These are phyloP conservation scores for Penstemon newberryi DNA, from an alignment of 257 asterid species.

Conservation along the genomic window DNA sequence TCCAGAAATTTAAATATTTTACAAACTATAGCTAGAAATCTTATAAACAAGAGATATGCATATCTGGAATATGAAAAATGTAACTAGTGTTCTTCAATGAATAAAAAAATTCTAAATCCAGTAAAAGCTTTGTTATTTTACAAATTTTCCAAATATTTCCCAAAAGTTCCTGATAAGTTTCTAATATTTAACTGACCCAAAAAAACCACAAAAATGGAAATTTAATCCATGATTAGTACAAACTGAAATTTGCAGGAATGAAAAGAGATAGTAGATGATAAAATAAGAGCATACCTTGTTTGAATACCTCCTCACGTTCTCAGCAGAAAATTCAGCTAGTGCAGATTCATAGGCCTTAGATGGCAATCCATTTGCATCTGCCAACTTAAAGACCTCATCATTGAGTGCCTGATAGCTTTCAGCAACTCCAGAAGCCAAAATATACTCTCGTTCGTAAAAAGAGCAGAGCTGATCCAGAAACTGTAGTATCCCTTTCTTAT, in stretches of 20 bases:
- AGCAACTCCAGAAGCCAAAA: conserved; percentile 44
- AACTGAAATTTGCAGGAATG: too few relatives aligned
- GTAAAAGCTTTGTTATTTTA: too few relatives aligned
- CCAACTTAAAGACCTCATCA: conserved; percentile 69
- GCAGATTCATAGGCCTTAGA: conserved; percentile 62
- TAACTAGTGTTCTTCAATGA: neutral
- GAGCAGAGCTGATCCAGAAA: conserved; percentile 87
- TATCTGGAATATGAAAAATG: conserved; percentile 2
- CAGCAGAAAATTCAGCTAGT: conserved; percentile 59
- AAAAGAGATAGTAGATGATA: neutral
- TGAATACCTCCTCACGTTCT: conserved; percentile 48
- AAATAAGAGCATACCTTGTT: conserved; percentile 54
- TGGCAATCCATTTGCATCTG: conserved; percentile 77
- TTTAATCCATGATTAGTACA: too few relatives aligned
- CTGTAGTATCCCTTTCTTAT: conserved; percentile 70
- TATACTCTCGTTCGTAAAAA: conserved; percentile 62
- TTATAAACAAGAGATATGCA: conserved; percentile 16
- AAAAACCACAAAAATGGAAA: too few relatives aligned
- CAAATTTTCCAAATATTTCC: too few relatives aligned
- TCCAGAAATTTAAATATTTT: conserved; percentile 16
- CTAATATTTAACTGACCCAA: too few relatives aligned
- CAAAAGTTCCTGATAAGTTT: too few relatives aligned
- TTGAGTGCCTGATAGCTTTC: conserved; percentile 54
- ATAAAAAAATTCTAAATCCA: neutral
- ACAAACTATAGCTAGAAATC: conserved; percentile 2